Conservation (phyloP, 345 rosid genomes). For the Toxicodendron radicans region DNA sequence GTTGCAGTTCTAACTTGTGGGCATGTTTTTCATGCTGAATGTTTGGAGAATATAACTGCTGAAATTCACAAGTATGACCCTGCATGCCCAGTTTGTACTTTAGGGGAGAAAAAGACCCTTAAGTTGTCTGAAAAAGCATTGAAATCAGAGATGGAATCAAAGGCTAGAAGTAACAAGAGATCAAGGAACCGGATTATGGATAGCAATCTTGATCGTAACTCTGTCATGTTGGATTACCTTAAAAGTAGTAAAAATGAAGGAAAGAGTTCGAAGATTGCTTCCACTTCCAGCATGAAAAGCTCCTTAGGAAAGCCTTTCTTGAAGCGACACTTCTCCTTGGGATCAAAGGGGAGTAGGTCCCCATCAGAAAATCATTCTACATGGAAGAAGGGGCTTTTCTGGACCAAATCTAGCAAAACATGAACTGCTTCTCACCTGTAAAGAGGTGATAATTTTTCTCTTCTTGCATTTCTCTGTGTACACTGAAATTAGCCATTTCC, state of each 20-base stretch:
- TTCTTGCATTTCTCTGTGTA: neutral
- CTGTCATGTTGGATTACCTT: constrained; percentile 42
- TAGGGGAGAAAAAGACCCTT: constrained; percentile 72
- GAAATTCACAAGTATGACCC: constrained; percentile 88
- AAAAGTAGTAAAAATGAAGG: constrained; percentile 46
- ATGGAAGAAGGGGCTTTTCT: constrained; percentile 77
- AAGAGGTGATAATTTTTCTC: constrained; percentile 34
- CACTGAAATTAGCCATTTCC: too few relatives aligned
- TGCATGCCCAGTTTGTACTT: constrained; percentile 84
- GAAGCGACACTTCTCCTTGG: constrained; percentile 74
- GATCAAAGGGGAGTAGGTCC: constrained; percentile 60
- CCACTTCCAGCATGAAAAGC: constrained; percentile 71
- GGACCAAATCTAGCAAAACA: constrained; percentile 81
- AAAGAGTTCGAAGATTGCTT: constrained; percentile 50
- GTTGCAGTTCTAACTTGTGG: constrained; percentile 85
- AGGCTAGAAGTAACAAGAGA: constrained; percentile 61
- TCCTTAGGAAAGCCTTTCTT: constrained; percentile 62
- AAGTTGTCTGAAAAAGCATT: constrained; percentile 80
- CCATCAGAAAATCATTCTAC: constrained; percentile 50
- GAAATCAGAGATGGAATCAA: constrained; percentile 73
- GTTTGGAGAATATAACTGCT: constrained; percentile 85
- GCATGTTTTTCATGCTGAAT: constrained; percentile 96
- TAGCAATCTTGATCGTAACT: constrained; percentile 55
- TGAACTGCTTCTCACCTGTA: constrained; percentile 38
- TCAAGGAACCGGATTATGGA: constrained; percentile 67